Percentiles rank a stretch among this genome's conserved stretches.
Evolutionary conservation across 1,139 yeast species (phyloP).

Genomic region (Zygoascus meyerae): DNA sequence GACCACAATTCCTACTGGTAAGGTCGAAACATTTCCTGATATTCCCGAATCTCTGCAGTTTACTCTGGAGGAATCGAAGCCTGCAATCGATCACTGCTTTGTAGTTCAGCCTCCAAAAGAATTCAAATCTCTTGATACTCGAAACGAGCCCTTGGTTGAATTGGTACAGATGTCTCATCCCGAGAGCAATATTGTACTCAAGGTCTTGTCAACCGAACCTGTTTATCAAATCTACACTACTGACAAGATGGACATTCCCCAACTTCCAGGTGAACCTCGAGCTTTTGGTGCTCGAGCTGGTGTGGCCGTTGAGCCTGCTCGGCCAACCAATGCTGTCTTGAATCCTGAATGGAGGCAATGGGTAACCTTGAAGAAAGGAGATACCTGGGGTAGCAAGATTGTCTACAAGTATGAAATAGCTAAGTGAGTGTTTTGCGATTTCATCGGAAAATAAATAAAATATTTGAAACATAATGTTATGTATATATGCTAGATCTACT

Average conservation of each 20-base stretch:
- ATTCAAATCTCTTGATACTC: slow-evolving; percentile 37
- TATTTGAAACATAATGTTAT: no score
- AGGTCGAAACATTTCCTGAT: slow-evolving; percentile 32
- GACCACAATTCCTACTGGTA: slow-evolving; percentile 49
- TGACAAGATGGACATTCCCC: slow-evolving; percentile 40
- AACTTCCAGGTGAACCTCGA: slow-evolving; percentile 32
- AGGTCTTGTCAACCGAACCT: slow-evolving; percentile 57
- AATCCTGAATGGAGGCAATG: slow-evolving; percentile 44
- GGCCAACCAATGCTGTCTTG: slow-evolving; percentile 55
- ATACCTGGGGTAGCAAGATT: slow-evolving; percentile 49
- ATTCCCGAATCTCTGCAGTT: slow-evolving; percentile 27
- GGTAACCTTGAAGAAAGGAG: slow-evolving; percentile 49
- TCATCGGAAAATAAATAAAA: no score
- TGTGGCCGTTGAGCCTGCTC: slow-evolving; percentile 58
- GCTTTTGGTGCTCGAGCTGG: slow-evolving; percentile 46
- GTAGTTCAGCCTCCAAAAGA: slow-evolving; percentile 37
- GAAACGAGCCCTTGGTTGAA: slow-evolving; percentile 35
- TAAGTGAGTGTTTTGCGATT: no score
- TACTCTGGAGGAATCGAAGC: slow-evolving; percentile 31
- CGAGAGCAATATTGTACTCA: slow-evolving; percentile 40
- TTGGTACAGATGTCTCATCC: slow-evolving; percentile 48
- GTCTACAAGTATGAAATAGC: slow-evolving; percentile 24
- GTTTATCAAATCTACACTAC: slow-evolving; percentile 66
- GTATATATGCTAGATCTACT: no score
- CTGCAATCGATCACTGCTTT: slow-evolving; percentile 49